Percentiles rank a stretch among this genome's conserved stretches.
Evolutionary conservation across 2,329 filamentous ascomycete species (phyloP).

Genomic region (Zopfia rhizophila): DNA sequence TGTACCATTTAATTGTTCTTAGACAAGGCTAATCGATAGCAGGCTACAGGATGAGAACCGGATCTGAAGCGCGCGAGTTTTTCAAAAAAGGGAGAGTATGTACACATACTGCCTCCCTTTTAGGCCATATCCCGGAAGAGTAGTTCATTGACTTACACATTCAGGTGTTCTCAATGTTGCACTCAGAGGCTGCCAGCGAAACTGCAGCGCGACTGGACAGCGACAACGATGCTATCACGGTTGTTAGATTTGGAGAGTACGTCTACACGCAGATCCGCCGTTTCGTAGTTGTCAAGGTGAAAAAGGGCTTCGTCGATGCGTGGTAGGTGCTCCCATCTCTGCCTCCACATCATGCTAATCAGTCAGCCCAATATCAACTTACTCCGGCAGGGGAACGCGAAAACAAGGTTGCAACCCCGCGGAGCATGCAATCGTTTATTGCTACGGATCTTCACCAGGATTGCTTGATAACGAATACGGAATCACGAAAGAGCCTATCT

Average conservation of each 20-base stretch:
- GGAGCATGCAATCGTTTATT: conserved; percentile 54
- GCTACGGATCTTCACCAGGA: conserved; percentile 15
- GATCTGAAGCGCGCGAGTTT: conserved; percentile 22
- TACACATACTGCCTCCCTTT: no score
- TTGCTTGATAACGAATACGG: conserved; percentile 34
- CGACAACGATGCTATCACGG: conserved; percentile 18
- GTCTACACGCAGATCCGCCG: conserved; percentile 38
- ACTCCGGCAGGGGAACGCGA: conserved; percentile 46
- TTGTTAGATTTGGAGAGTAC: conserved; percentile 21
- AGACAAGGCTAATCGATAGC: background rate
- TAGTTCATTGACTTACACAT: conserved; percentile 4
- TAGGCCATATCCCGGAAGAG: no score
- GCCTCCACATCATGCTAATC: background rate
- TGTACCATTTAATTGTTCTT: background rate
- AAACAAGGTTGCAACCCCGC: conserved; percentile 49
- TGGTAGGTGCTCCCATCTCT: conserved; percentile 21
- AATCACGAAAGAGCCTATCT: conserved; percentile 52
- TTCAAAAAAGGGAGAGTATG: conserved; percentile 29
- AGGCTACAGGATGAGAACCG: conserved; percentile 35
- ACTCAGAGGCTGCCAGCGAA: conserved; percentile 24
- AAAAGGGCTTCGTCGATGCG: conserved; percentile 34
- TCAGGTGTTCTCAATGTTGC: conserved; percentile 36
- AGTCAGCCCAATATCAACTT: conserved; percentile 54
- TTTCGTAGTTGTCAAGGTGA: conserved; percentile 35
- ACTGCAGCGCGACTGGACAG: background rate